phyloP scores from a whole-genome alignment of 2,329 filamentous ascomycete genomes.

The Aspergillus hortae region DNA sequence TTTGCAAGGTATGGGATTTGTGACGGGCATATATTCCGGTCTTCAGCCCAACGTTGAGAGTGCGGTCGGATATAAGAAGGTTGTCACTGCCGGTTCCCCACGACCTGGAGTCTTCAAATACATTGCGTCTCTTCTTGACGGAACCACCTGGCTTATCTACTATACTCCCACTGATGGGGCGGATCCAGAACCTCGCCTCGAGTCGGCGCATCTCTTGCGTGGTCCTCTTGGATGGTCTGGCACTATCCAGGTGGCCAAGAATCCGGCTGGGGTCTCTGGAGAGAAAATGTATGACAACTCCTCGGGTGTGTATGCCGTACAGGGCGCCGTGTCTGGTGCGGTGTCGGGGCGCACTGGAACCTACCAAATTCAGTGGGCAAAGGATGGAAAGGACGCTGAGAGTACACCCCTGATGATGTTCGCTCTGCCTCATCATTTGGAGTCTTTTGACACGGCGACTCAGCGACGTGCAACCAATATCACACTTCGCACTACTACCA shows the following conservation, averaged over 20 bases:
- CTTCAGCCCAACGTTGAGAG: conserved; percentile 70
- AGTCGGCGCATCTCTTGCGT: conserved; percentile 62
- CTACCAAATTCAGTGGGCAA: conserved; percentile 73
- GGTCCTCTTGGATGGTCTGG: conserved; percentile 70
- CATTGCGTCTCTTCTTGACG: conserved; percentile 67
- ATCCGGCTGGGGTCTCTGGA: conserved; percentile 54
- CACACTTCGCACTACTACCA: conserved; percentile 74
- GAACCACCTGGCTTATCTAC: conserved; percentile 76
- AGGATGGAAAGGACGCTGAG: conserved; percentile 59
- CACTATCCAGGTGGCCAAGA: conserved; percentile 77
- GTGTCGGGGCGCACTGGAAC: conserved; percentile 55
- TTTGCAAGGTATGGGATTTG: conserved; percentile 84
- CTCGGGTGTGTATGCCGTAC: conserved; percentile 69
- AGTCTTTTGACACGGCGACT: conserved; percentile 64
- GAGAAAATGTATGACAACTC: conserved; percentile 72
- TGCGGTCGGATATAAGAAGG: conserved; percentile 67
- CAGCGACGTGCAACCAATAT: conserved; percentile 51
- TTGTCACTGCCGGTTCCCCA: conserved; percentile 53
- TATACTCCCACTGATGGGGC: conserved; percentile 58
- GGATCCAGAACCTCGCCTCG: conserved; percentile 64
- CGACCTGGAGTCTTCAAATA: conserved; percentile 72
- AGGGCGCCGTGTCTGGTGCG: conserved; percentile 62
- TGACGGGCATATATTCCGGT: conserved; percentile 72
- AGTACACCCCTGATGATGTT: conserved; percentile 70
- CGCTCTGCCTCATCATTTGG: conserved; percentile 79